phyloP scores from a whole-genome alignment of 176 grass and related monocot genomes.

The Stipa capillata region DNA sequence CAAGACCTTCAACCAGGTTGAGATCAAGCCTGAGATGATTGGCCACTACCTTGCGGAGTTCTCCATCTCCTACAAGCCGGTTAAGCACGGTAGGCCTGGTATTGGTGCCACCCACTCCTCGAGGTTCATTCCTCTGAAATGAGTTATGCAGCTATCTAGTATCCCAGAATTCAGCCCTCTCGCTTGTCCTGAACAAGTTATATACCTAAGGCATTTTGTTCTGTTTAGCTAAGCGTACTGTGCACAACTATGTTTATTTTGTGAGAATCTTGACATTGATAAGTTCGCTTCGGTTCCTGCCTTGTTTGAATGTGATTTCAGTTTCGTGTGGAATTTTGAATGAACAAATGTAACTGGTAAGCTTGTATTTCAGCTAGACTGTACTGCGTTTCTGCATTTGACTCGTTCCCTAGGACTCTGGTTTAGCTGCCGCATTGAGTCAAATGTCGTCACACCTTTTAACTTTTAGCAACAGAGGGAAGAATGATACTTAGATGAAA shows the following conservation, averaged over 20 bases:
- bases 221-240: background rate
- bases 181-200: background rate
- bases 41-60: constrained; percentile 56
- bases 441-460: no score
- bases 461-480: no score
- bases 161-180: background rate
- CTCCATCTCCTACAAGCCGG: constrained; percentile 61
- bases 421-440: no score
- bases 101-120: constrained; percentile 65
- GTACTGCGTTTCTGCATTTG: no score
- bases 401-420: no score
- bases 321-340: background rate
- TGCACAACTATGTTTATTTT: background rate
- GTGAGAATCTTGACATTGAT: background rate
- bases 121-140: constrained; percentile 57
- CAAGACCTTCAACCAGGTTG: no score
- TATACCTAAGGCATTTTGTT: background rate
- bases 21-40: no score
- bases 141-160: background rate
- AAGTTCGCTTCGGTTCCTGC: background rate
- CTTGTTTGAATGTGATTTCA: background rate
- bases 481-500: no score
- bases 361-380: no score
- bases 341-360: no score
- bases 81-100: no score